Evolutionary conservation across 2,329 filamentous ascomycete genomes (phyloP), one percentile per base, ranked within the genome.

Genomic region (Colletotrichum lupini): DNA sequence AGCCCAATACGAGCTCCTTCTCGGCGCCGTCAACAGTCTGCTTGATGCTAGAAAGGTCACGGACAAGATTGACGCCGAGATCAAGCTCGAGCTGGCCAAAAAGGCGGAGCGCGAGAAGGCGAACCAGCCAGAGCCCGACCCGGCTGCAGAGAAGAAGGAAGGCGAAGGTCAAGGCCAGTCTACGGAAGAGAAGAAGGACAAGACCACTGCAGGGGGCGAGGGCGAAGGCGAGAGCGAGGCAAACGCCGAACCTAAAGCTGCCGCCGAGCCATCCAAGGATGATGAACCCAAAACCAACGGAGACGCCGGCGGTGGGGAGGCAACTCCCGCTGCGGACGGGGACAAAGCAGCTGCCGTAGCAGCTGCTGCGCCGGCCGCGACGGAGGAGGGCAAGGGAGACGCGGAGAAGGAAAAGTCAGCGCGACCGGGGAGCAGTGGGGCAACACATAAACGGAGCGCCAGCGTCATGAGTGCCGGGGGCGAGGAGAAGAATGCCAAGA

Each of bases 41-140:
- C 87, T 97, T 5, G 94, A 97, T 75, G 86, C 93, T 73, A 87
- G 92, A 73, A 96, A 95, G 84, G 83, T 93, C 32, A 87, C 89
- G 19, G 94, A 97, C 81, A 95, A 95, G 84, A 85, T 95, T 37
- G 92, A 94, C 75, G 89, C 87, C 14, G 94, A 96, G 82, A 88
- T 94, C 77, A 89, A 88, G 77, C 77, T 91, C 2, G 87, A 91
- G 78, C 85, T 87, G 77, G 87, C 86, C 1, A 89, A 91, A 79
- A 90, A 87, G 81, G 84, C 82, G 0, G 88, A 90, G 79, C 85
- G 83, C 42, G 86, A 86, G 76, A 88, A 84, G 82, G 76, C 74
- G 55, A 74, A 67, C 26, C 57, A 74, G 64, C 53, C 65, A 57
- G 68, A 73, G 32, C 60, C 65, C 11, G 66, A 67, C 35, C 49